Base-by-base conservation (phyloP, 495 filamentous ascomycete genomes). In the Cercophora samala region DNA sequence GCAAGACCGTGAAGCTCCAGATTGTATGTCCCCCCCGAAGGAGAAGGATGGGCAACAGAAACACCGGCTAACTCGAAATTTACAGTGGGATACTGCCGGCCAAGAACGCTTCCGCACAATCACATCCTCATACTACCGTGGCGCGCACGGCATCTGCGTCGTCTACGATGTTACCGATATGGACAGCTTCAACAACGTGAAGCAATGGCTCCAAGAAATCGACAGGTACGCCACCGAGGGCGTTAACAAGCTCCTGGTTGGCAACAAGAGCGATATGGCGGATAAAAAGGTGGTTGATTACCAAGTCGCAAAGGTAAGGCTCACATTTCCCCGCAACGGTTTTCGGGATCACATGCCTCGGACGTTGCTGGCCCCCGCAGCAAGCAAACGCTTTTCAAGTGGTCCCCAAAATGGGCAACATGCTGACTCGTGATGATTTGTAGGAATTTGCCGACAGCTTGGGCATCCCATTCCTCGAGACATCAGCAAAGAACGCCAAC, bases 201-300 rank as follows among this genome's bases (percentile, higher is more conserved):
- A 98, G 90, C 96, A 98, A 85, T 99, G 95, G 95, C 90, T 99
- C 66, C 96, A 98, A 78, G 96, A 99, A 83, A 99, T 99, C 70
- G 96, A 99, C 81, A 88, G 96, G 73, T 98, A 99, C 73, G 95
- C 95, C 68, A 98, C 95, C 64, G 95, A 99, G 80, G 96, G 96
- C 73, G 95, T 99, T 73, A 99, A 98, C 86, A 98, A 98, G 83
- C 87, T 99, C 61, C 88, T 99, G 64, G 95, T 99, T 64, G 95
- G 95, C 73, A 99, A 99, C 89, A 99, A 99, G 89, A 96, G 92
- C 79, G 95, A 99, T 91, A 98, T 99, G 92, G 88, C 95, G 70
- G 95, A 99, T 81, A 98, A 99, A 90, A 99, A 98, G 84, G 96
- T 98, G 11, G 95, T 99, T 53, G 96, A 98, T 77, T 98, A 99